Evolutionary conservation across 768 basidiomycete genomes (phyloP).

Genomic region (Rhodocollybia butyracea): DNA sequence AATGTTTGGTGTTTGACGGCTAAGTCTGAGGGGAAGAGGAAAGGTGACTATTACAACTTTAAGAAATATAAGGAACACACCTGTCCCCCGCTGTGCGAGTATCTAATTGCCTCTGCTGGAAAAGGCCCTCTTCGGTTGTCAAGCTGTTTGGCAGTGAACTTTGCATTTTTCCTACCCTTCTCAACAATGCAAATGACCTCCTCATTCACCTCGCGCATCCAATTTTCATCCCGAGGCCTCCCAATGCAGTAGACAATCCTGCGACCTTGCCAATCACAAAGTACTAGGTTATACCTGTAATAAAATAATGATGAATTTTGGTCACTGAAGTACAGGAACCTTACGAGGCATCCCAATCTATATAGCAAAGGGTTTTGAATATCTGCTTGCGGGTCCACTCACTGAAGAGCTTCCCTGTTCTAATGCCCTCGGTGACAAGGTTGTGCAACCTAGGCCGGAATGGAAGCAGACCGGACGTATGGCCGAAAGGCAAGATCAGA

Average conservation of each 20-base stretch:
- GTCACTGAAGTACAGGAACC: background rate
- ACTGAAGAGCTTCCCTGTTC: background rate
- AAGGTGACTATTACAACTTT: background rate
- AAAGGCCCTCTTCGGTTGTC: background rate
- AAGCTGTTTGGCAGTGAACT: background rate
- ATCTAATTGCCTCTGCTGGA: background rate
- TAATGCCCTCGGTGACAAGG: too few species aligned
- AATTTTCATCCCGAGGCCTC: background rate
- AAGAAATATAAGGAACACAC: background rate
- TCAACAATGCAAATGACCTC: background rate
- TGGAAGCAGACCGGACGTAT: too few species aligned
- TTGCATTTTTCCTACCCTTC: background rate
- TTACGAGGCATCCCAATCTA: background rate
- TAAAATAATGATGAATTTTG: background rate
- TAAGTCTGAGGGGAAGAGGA: background rate
- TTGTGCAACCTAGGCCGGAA: too few species aligned
- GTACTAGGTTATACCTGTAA: background rate
- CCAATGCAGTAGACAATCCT: background rate
- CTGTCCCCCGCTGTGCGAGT: constrained; percentile 6
- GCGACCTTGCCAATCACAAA: background rate
- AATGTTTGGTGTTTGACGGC: background rate
- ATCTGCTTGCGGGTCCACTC: background rate
- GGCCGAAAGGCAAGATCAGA: too few species aligned
- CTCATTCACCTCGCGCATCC: background rate
- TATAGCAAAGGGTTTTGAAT: background rate